These are phyloP conservation scores for Daldinia loculata DNA, from an alignment of 495 filamentous ascomycete species.

Conservation along the genomic window DNA sequence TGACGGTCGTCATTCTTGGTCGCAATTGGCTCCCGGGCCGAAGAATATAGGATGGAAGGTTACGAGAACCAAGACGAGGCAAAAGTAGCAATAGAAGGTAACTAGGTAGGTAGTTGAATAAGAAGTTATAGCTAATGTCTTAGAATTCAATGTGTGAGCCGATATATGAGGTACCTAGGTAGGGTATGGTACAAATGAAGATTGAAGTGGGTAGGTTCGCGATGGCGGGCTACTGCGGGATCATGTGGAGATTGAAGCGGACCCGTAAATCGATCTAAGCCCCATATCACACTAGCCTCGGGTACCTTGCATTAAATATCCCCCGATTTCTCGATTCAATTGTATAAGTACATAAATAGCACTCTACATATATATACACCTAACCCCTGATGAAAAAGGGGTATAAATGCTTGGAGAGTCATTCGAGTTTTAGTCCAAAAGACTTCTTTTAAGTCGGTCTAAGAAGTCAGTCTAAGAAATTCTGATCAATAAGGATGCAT, in stretches of 20 bases:
- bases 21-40: slow-evolving; percentile 1
- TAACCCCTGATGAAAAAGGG: not conserved
- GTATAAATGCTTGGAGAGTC: not conserved
- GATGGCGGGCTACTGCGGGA: not conserved
- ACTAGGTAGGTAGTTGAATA: not conserved
- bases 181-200: not conserved
- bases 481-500: not conserved
- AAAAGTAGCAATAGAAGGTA: not conserved
- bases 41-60: not conserved
- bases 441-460: not conserved
- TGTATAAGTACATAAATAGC: not conserved
- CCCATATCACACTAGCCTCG: slow-evolving; percentile 17
- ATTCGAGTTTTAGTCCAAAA: not conserved
- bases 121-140: not conserved
- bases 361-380: too few relatives aligned
- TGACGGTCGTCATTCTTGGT: slow-evolving; percentile 24
- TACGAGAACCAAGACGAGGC: not conserved
- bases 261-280: not conserved
- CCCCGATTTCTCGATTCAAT: not conserved
- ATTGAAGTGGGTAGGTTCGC: not conserved
- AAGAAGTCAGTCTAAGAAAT: too few relatives aligned
- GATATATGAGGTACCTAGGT: not conserved
- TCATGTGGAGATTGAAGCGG: slow-evolving; percentile 6
- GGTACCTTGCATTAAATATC: slow-evolving; percentile 39
- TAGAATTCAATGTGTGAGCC: not conserved